phyloP scores from a whole-genome alignment of 179 eudicot genomes.

The Spergularia azorica region DNA sequence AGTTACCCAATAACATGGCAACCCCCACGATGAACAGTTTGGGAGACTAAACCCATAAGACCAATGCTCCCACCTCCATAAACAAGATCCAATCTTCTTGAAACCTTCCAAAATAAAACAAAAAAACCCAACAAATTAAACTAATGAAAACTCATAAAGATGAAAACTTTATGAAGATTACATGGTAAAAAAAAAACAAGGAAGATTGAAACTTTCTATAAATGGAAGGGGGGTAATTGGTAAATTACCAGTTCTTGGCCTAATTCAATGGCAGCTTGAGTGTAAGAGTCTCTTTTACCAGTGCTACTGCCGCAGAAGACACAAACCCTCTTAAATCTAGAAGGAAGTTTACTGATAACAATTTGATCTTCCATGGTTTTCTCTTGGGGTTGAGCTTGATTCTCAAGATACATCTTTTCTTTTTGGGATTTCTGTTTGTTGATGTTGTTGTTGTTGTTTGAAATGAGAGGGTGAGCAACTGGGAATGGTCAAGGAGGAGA shows the following conservation, averaged over 20 bases:
- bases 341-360: not conserved
- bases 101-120: slow-evolving; percentile 37
- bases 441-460: not conserved
- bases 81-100: slow-evolving; percentile 63
- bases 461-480: slow-evolving; percentile 22
- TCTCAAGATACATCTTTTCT: slow-evolving; percentile 25
- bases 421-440: not conserved
- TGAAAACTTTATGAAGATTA: too few relatives aligned
- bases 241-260: slow-evolving; percentile 59
- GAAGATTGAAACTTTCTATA: not conserved
- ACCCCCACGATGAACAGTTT: slow-evolving; percentile 68
- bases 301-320: slow-evolving; percentile 76
- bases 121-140: not conserved
- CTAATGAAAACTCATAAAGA: not conserved
- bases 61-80: slow-evolving; percentile 91
- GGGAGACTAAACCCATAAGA: slow-evolving; percentile 80
- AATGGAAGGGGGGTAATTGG: not conserved
- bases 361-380: slow-evolving; percentile 8
- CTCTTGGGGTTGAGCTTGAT: slow-evolving; percentile 22
- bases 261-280: slow-evolving; percentile 58
- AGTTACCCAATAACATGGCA: slow-evolving; percentile 78
- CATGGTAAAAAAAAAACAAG: not conserved
- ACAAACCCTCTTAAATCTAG: slow-evolving; percentile 63
- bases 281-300: slow-evolving; percentile 52
- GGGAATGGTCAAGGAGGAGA: slow-evolving; percentile 28